Evolutionary conservation across 2,329 filamentous ascomycete species (phyloP).

Genomic region (Pseudocercospora eumusae): DNA sequence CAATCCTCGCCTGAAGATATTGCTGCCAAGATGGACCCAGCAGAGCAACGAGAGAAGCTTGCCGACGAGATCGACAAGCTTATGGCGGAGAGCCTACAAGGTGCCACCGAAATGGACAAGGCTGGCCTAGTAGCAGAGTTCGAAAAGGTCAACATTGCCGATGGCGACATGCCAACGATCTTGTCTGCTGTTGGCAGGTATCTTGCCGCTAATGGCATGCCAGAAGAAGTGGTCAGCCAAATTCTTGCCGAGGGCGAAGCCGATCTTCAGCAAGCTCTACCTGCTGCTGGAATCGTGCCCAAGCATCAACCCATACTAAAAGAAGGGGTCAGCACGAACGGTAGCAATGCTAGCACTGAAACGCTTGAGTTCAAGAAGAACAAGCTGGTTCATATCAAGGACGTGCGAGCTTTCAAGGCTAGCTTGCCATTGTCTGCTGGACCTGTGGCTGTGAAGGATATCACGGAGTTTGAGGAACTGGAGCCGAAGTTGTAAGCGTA

Average conservation of each 20-base stretch:
- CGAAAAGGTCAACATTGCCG: slow-evolving; percentile 48
- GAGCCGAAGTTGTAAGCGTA: slow-evolving; percentile 67
- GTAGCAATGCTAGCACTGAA: slow-evolving; percentile 33
- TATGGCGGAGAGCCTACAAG: slow-evolving; percentile 51
- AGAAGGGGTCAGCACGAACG: slow-evolving; percentile 36
- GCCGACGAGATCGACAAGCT: slow-evolving; percentile 49
- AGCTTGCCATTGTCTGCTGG: slow-evolving; percentile 71
- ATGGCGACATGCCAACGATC: slow-evolving; percentile 37
- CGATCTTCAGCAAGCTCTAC: slow-evolving; percentile 49
- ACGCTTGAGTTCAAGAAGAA: slow-evolving; percentile 44
- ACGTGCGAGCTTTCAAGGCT: slow-evolving; percentile 80
- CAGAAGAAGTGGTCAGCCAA: slow-evolving; percentile 52
- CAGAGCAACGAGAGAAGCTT: slow-evolving; percentile 50
- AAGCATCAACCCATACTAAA: slow-evolving; percentile 7
- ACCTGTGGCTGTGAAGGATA: slow-evolving; percentile 69
- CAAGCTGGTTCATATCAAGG: slow-evolving; percentile 66
- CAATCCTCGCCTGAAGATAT: slow-evolving; percentile 55
- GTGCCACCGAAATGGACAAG: slow-evolving; percentile 43
- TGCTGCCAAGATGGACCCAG: slow-evolving; percentile 37
- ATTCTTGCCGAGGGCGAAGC: slow-evolving; percentile 54
- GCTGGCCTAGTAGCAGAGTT: slow-evolving; percentile 49
- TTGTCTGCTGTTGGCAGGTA: slow-evolving; percentile 48
- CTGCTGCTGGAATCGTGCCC: slow-evolving; percentile 27
- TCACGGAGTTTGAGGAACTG: slow-evolving; percentile 83
- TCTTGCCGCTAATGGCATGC: slow-evolving; percentile 48